phyloP scores from a whole-genome alignment of 495 filamentous ascomycete species.

The Podospora bellae-mahoneyi region DNA sequence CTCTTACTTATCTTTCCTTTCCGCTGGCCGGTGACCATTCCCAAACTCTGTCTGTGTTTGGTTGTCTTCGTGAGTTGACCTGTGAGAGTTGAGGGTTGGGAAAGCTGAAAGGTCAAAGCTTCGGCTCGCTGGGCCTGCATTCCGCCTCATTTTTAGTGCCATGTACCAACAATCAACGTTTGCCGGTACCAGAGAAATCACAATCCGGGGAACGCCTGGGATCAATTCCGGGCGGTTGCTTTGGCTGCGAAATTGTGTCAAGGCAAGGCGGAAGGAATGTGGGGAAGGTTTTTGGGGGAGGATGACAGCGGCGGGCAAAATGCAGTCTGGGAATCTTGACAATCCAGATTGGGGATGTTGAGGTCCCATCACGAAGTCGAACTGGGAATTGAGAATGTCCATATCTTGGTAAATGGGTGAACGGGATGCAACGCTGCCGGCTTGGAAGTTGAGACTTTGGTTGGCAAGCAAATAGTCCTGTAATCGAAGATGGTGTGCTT shows the following conservation, averaged over 20 bases:
- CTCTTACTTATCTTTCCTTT: background rate
- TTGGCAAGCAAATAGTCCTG: background rate
- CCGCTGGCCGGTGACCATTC: background rate
- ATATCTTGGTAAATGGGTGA: background rate
- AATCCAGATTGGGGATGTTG: too few relatives aligned
- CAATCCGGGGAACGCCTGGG: background rate
- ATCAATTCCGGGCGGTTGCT: background rate
- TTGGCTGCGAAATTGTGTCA: background rate
- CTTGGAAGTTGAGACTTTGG: background rate
- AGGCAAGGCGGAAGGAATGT: background rate
- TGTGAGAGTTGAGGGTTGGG: background rate
- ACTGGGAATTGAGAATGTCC: background rate
- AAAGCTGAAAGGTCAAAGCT: background rate
- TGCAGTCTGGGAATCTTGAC: too few relatives aligned
- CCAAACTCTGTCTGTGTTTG: background rate
- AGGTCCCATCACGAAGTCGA: too few relatives aligned
- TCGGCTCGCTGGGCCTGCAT: background rate
- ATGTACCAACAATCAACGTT: background rate
- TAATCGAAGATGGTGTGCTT: background rate
- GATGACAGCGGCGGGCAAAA: background rate
- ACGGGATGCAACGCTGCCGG: background rate
- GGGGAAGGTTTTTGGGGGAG: too few relatives aligned
- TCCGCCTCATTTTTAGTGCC: background rate
- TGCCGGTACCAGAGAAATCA: background rate
- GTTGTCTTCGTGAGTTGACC: background rate